Percentiles rank a stretch among this genome's conserved stretches.
phyloP scores from a whole-genome alignment of 345 rosid species.

The Corymbia maculata region DNA sequence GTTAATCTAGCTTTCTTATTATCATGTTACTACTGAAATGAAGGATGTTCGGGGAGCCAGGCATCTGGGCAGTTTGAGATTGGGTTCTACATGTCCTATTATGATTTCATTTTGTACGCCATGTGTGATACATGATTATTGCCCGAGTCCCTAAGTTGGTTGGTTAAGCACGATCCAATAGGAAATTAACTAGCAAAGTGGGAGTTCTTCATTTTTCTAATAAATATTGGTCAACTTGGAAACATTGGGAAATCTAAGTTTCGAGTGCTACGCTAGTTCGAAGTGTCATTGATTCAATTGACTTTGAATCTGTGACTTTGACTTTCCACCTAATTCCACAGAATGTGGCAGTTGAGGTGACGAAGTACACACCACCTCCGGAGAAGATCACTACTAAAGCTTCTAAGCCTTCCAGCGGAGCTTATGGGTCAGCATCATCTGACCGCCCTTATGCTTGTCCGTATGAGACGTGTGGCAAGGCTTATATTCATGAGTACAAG shows the following conservation, averaged over 20 bases:
- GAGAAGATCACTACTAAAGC: slow-evolving; percentile 51
- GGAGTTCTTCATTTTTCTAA: background rate
- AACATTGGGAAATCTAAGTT: background rate
- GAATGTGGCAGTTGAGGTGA: slow-evolving; percentile 41
- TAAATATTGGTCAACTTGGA: background rate
- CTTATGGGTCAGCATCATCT: slow-evolving; percentile 46
- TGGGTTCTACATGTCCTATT: background rate
- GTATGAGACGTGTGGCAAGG: slow-evolving; percentile 78
- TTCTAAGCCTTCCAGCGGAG: slow-evolving; percentile 38
- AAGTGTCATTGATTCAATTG: background rate
- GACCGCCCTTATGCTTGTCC: slow-evolving; percentile 90
- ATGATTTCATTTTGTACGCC: too few species aligned
- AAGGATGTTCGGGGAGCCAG: background rate
- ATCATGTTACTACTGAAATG: background rate
- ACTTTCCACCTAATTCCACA: slow-evolving; percentile 5
- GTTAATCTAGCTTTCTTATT: slow-evolving; percentile 11
- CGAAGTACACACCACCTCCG: slow-evolving; percentile 51
- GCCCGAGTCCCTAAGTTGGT: background rate
- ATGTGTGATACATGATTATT: too few species aligned
- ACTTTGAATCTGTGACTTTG: background rate
- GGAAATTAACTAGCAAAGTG: background rate
- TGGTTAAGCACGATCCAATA: background rate
- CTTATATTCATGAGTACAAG: slow-evolving; percentile 94
- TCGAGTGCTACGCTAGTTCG: background rate
- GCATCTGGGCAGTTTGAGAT: background rate